A percentile compares a stretch with the other conserved stretches of the same genome.
Conservation (phyloP, 2,329 filamentous ascomycete genomes). For the Fusarium sacchari region DNA sequence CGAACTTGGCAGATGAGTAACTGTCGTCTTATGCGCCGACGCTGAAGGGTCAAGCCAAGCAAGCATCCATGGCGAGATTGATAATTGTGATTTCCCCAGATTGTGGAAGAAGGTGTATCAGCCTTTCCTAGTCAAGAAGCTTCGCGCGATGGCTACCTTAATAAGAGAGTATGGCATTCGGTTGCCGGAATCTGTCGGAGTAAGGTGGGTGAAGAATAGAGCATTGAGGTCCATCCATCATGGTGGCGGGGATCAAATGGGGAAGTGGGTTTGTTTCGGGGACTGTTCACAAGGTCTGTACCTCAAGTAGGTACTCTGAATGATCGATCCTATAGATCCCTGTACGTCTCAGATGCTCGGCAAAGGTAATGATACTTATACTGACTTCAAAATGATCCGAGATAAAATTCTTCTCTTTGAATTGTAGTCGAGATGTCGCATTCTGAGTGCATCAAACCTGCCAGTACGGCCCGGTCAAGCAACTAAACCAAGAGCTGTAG, state of each 20-base stretch:
- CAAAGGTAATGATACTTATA: background rate
- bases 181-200: conserved; percentile 8
- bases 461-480: conserved; percentile 14
- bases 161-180: background rate
- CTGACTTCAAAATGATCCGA: background rate
- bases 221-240: conserved; percentile 16
- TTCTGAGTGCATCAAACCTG: background rate
- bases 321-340: too few relatives aligned
- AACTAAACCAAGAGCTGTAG: background rate
- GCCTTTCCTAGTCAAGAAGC: background rate
- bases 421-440: background rate
- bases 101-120: background rate
- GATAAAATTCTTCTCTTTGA: background rate
- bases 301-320: too few relatives aligned
- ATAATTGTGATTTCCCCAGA: background rate
- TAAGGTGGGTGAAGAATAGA: background rate
- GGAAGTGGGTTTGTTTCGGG: background rate
- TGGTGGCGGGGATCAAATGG: conserved; percentile 14
- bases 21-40: background rate
- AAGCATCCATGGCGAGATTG: background rate
- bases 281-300: background rate
- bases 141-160: background rate
- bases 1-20: background rate
- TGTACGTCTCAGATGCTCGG: background rate
- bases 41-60: background rate